phyloP scores from a whole-genome alignment of 1,284 basidiomycete species.

The Sanguinoderma infundibulare region DNA sequence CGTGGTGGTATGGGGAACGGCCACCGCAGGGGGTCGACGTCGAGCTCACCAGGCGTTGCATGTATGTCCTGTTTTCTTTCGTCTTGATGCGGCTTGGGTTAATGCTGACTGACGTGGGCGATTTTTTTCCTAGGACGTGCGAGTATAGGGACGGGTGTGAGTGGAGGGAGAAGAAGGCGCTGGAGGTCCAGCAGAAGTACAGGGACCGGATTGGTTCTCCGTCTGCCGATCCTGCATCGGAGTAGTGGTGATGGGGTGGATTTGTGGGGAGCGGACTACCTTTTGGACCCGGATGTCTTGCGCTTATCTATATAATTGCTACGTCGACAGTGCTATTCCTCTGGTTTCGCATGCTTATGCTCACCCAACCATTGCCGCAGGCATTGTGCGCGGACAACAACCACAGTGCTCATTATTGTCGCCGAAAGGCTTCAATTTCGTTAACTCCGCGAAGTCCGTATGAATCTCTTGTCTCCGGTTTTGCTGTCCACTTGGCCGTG shows the following conservation, averaged over 20 bases:
- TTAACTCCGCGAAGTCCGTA: too few relatives aligned
- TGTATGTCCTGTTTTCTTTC: constrained; percentile 50
- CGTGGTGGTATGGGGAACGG: constrained; percentile 79
- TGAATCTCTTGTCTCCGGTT: too few relatives aligned
- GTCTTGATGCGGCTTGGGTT: too few relatives aligned
- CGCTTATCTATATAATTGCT: neutral
- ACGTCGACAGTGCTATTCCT: neutral
- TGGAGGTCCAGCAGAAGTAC: constrained; percentile 37
- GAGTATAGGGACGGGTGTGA: constrained; percentile 83
- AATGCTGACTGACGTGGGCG: constrained; percentile 7
- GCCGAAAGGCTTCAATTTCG: too few relatives aligned
- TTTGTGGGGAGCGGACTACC: neutral
- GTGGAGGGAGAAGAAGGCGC: constrained; percentile 77
- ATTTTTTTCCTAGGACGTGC: constrained; percentile 62
- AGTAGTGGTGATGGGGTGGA: constrained; percentile 2
- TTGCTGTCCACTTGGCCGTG: too few relatives aligned
- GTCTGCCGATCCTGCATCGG: neutral
- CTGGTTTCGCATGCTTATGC: neutral
- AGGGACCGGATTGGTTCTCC: neutral
- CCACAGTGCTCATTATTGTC: too few relatives aligned
- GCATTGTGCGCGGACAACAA: neutral
- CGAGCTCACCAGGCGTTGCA: constrained; percentile 66
- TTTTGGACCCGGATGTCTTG: neutral
- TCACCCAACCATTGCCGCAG: neutral
- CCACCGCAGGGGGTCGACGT: constrained; percentile 70